Conservation (phyloP, 2,329 filamentous ascomycete genomes). For the Calonectria henricotiae region DNA sequence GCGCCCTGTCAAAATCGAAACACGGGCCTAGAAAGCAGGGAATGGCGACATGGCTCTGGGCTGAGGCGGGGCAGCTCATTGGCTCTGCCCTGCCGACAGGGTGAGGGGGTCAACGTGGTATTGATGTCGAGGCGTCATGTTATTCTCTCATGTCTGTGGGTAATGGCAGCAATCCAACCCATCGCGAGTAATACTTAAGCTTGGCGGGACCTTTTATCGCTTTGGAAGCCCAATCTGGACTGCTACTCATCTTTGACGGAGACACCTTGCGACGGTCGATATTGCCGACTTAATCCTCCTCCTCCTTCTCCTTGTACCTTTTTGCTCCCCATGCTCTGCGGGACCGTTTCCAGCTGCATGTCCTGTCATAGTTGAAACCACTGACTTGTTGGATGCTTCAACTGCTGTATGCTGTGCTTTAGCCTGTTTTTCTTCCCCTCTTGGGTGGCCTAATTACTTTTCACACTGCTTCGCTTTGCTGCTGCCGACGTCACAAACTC, state of each 20-base stretch:
- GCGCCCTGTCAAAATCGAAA: conserved; percentile 19
- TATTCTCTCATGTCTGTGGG: conserved; percentile 16
- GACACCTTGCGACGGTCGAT: conserved; percentile 12
- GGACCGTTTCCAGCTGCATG: conserved; percentile 17
- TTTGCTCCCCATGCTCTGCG: not conserved
- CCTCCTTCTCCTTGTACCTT: not conserved
- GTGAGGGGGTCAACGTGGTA: conserved; percentile 27
- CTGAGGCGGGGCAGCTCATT: conserved; percentile 21
- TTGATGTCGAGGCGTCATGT: conserved; percentile 20
- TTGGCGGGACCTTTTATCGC: conserved; percentile 11
- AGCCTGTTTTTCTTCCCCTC: not conserved
- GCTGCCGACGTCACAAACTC: not conserved
- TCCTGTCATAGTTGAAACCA: not conserved
- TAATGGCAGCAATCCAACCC: conserved; percentile 8
- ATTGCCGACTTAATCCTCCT: not conserved
- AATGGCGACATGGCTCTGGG: conserved; percentile 33
- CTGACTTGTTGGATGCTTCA: not conserved
- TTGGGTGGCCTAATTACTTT: conserved; percentile 1
- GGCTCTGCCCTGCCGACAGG: conserved; percentile 21
- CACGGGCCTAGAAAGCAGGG: conserved; percentile 28
- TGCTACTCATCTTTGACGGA: conserved; percentile 19
- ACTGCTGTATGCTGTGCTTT: not conserved
- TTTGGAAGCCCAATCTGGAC: conserved; percentile 3
- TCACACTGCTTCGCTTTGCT: not conserved
- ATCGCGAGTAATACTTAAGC: conserved; percentile 21